phyloP scores from a whole-genome alignment of 2,329 filamentous ascomycete species.

The Aspergillus uvarum region DNA sequence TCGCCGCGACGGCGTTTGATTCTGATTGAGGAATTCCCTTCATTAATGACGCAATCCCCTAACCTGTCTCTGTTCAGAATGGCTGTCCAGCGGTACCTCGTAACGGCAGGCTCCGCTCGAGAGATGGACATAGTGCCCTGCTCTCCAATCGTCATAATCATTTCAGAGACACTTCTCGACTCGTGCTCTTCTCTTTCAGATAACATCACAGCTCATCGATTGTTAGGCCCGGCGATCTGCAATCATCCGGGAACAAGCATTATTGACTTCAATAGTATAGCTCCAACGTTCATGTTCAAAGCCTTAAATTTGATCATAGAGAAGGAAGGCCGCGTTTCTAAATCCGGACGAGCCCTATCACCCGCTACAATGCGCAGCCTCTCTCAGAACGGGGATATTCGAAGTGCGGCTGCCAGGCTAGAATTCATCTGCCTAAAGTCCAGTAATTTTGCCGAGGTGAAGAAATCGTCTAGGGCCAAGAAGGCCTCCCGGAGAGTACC shows the following conservation, averaged over 20 bases:
- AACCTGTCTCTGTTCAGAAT: slow-evolving; percentile 70
- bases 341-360: slow-evolving; percentile 71
- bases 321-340: slow-evolving; percentile 80
- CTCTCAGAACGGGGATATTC: slow-evolving; percentile 84
- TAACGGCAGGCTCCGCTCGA: slow-evolving; percentile 54
- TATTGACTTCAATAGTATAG: slow-evolving; percentile 92
- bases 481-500: slow-evolving; percentile 51
- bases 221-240: slow-evolving; percentile 83
- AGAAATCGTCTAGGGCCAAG: slow-evolving; percentile 70
- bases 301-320: slow-evolving; percentile 77
- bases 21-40: slow-evolving; percentile 79
- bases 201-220: slow-evolving; percentile 86
- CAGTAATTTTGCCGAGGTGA: slow-evolving; percentile 68
- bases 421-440: slow-evolving; percentile 89
- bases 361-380: slow-evolving; percentile 75
- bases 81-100: slow-evolving; percentile 72
- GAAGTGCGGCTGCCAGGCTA: slow-evolving; percentile 86
- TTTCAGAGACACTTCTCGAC: slow-evolving; percentile 86
- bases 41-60: slow-evolving; percentile 67
- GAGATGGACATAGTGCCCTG: slow-evolving; percentile 41
- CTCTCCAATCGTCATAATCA: slow-evolving; percentile 79
- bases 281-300: slow-evolving; percentile 79
- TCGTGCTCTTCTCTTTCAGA: slow-evolving; percentile 82
- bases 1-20: slow-evolving; percentile 56
- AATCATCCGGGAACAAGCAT: slow-evolving; percentile 74